These are phyloP conservation scores for Boletus speciosus DNA, from an alignment of 768 basidiomycete genomes.

Conservation along the genomic window DNA sequence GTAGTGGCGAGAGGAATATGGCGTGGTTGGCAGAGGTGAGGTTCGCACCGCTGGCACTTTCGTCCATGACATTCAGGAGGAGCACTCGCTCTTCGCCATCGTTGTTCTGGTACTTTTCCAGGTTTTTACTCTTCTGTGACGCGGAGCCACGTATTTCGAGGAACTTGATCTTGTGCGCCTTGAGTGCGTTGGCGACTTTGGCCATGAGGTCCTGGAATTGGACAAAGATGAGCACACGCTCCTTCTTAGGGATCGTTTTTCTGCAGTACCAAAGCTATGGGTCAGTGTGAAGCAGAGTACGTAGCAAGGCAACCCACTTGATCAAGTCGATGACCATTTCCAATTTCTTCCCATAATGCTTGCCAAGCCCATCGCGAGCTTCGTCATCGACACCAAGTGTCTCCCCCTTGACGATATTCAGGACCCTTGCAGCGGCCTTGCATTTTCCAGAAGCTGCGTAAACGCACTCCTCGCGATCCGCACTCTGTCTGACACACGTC, in stretches of 20 bases:
- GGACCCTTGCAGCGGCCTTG: conserved; percentile 71
- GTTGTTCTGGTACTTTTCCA: conserved; percentile 85
- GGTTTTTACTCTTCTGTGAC: conserved; percentile 70
- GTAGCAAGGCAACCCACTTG: conserved; percentile 46
- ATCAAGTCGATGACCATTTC: conserved; percentile 74
- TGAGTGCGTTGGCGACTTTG: conserved; percentile 83
- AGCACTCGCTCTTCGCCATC: conserved; percentile 74
- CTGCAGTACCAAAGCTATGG: conserved; percentile 33
- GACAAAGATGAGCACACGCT: conserved; percentile 90
- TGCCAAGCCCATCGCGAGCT: conserved; percentile 65
- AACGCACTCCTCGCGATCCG: conserved; percentile 79
- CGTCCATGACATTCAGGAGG: conserved; percentile 89
- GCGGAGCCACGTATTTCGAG: conserved; percentile 81
- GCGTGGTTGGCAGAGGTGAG: conserved; percentile 92
- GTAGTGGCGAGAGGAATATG: conserved; percentile 89
- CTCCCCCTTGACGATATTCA: conserved; percentile 80
- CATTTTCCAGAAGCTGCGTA: conserved; percentile 67
- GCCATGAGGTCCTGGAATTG: conserved; percentile 93
- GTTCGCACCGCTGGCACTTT: conserved; percentile 92
- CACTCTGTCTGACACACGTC: conserved; percentile 66
- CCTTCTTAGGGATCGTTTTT: conserved; percentile 63
- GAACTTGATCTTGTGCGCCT: conserved; percentile 65
- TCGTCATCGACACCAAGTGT: conserved; percentile 79
- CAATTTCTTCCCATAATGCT: conserved; percentile 79
- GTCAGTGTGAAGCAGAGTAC: neutral